Evolutionary conservation across 208 protist genomes (phyloP).

Genomic region (Crithidia acanthocephali): DNA sequence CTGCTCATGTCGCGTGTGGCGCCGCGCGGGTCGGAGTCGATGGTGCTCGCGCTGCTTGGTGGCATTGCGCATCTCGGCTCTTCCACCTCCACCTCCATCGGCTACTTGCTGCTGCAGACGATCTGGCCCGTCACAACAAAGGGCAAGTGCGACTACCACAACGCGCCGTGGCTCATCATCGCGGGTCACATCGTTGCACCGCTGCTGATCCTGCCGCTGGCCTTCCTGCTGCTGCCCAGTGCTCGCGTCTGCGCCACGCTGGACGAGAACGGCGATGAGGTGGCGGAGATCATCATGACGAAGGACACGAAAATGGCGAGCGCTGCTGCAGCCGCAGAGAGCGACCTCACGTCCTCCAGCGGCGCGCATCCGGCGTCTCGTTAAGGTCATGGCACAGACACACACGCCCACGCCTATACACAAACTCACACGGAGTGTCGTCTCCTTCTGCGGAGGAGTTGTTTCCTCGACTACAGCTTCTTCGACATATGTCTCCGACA

Average conservation of each 20-base stretch:
- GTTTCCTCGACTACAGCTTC: too few relatives aligned
- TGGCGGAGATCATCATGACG: slow-evolving; percentile 30
- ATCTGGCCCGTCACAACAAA: slow-evolving; percentile 18
- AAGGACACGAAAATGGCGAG: too few relatives aligned
- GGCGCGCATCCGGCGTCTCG: too few relatives aligned
- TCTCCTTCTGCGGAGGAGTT: too few relatives aligned
- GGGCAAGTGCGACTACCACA: slow-evolving; percentile 28
- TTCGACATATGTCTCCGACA: too few relatives aligned
- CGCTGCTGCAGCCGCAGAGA: too few relatives aligned
- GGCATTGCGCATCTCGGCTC: slow-evolving; percentile 1
- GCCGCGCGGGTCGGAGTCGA: slow-evolving; percentile 14
- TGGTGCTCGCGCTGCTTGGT: slow-evolving; percentile 12
- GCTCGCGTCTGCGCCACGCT: slow-evolving; percentile 60
- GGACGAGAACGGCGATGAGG: slow-evolving; percentile 48
- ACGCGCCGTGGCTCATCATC: slow-evolving; percentile 60
- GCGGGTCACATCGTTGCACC: slow-evolving; percentile 57
- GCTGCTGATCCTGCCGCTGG: slow-evolving; percentile 54
- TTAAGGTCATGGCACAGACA: too few relatives aligned
- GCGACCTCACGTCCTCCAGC: too few relatives aligned
- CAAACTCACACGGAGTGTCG: too few relatives aligned
- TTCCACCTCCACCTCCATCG: slow-evolving; percentile 8
- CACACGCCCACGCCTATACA: too few relatives aligned
- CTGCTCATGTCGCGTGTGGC: slow-evolving; percentile 21
- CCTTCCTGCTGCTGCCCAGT: slow-evolving; percentile 61
- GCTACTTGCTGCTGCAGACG: slow-evolving; percentile 22